Percentiles rank a stretch among this genome's conserved stretches.
Conservation (phyloP, 441 rosid genomes). For the Macaranga tanarius region DNA sequence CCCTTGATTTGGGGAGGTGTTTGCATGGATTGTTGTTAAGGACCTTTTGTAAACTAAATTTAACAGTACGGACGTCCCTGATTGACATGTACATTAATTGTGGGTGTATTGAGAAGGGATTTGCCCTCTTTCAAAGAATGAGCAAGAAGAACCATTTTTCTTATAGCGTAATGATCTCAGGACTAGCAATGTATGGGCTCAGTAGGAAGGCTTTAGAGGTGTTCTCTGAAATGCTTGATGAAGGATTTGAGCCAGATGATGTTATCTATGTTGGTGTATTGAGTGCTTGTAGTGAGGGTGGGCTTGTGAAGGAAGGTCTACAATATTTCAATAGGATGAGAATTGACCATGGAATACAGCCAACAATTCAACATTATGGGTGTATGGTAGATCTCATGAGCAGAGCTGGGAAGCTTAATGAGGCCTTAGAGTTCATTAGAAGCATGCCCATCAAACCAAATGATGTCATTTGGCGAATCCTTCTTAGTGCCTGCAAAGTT, state of each 20-base stretch:
- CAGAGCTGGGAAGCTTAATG: slow-evolving; percentile 53
- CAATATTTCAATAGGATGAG: slow-evolving; percentile 51
- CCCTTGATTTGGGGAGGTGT: slow-evolving; percentile 54
- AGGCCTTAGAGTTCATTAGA: slow-evolving; percentile 53
- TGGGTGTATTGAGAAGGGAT: slow-evolving; percentile 50
- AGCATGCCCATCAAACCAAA: slow-evolving; percentile 60
- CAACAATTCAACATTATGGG: slow-evolving; percentile 69
- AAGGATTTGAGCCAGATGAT: slow-evolving; percentile 45
- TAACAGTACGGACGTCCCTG: slow-evolving; percentile 51
- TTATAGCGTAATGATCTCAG: slow-evolving; percentile 56
- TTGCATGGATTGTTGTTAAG: slow-evolving; percentile 44
- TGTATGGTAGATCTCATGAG: slow-evolving; percentile 71
- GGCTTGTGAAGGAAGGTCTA: slow-evolving; percentile 60
- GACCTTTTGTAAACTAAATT: slow-evolving; percentile 44
- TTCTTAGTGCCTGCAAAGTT: slow-evolving; percentile 60
- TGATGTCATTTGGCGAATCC: slow-evolving; percentile 63
- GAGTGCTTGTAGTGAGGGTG: slow-evolving; percentile 63
- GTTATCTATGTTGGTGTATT: slow-evolving; percentile 57
- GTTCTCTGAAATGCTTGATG: slow-evolving; percentile 47
- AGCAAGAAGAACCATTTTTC: slow-evolving; percentile 52
- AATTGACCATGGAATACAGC: slow-evolving; percentile 44
- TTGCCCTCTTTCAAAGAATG: slow-evolving; percentile 43
- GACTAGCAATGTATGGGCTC: slow-evolving; percentile 59
- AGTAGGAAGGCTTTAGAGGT: slow-evolving; percentile 46
- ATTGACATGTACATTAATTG: slow-evolving; percentile 71